Conservation (phyloP, 495 filamentous ascomycete genomes). For the Ascodesmis nigricans region DNA sequence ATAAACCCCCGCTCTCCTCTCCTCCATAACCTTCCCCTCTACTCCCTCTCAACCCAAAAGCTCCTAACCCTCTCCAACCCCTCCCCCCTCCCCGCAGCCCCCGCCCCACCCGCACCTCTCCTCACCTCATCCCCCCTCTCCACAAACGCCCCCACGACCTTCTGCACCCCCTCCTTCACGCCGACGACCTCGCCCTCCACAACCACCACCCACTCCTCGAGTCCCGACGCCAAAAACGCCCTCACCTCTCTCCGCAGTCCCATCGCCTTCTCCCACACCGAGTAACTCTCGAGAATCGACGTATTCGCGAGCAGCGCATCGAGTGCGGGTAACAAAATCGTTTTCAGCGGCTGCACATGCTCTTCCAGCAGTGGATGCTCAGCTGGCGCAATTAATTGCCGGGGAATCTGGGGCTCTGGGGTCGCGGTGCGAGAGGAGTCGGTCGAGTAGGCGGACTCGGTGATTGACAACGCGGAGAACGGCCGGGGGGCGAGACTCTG, state of each 20-base stretch:
- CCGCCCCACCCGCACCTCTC: too few species aligned
- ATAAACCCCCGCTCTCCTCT: too few species aligned
- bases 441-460: neutral
- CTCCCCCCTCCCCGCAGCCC: too few species aligned
- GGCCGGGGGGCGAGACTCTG: conserved; percentile 2
- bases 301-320: conserved; percentile 3
- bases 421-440: neutral
- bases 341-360: too few species aligned
- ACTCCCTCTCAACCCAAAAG: too few species aligned
- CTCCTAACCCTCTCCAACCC: too few species aligned
- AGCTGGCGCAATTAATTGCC: too few species aligned
- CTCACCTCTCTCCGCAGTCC: conserved; percentile 3
- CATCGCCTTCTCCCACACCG: conserved; percentile 3
- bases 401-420: too few species aligned
- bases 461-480: neutral
- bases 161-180: neutral
- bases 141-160: conserved; percentile 1
- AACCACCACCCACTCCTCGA: conserved; percentile 2
- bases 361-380: too few species aligned
- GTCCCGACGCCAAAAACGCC: conserved; percentile 2
- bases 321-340: conserved; percentile 1
- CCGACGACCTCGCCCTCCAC: conserved; percentile 2
- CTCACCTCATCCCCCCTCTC: too few species aligned
- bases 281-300: conserved; percentile 2
- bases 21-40: too few species aligned